Evolutionary conservation across 108 stramenopile species (phyloP), one percentile per base, ranked within the genome.

Genomic region (Epithemia pelagica): DNA sequence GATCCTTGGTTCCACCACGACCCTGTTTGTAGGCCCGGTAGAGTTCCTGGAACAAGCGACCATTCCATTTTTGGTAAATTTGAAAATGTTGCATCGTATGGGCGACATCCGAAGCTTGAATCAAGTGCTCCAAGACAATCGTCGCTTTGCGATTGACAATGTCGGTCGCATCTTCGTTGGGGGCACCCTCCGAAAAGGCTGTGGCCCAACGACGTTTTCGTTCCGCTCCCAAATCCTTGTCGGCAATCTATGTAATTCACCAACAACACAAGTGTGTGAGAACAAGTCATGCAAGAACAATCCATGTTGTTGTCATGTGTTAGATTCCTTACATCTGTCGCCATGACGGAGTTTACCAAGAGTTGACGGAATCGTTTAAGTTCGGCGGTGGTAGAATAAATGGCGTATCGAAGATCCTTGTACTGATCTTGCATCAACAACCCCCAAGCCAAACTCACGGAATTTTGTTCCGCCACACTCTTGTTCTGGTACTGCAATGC

Each of bases 401-500:
- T 70, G 2, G 32, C 24, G 21, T n/a, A 28, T 15, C 62, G 30
- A 7, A 63, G 62, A 33, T 63, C 32, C 30, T 33, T 63, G 32
- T 31, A 63, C 32, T 20, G 18, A 1, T 31, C 30, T 2, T 63
- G 22, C 62, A 63, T 63, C 30, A 63, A 32, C 30, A 63, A 33
- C 18, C 37, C 21, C 33, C 32, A 51, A 0, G 74, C 74, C 20
- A 75, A 18, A 33, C 64, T 52, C 10, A 69, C 64, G 7, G 70
- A 71, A 27, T 69, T 56, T 54, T 82, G 75, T 33, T 82, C 82
- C 32, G 78, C 75, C 3, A 82, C 70, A 30, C 78, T 79, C 37
- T 67, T 71, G 68, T 74, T 76, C 56, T 79, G 68, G 72, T 75
- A 79, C 28, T 62, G 52, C 5, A 30, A 59, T 10, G 78, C 78